A percentile compares a stretch with the other conserved stretches of the same genome.
Conservation (phyloP, 495 filamentous ascomycete genomes). For the Aspergillus mulundensis region DNA sequence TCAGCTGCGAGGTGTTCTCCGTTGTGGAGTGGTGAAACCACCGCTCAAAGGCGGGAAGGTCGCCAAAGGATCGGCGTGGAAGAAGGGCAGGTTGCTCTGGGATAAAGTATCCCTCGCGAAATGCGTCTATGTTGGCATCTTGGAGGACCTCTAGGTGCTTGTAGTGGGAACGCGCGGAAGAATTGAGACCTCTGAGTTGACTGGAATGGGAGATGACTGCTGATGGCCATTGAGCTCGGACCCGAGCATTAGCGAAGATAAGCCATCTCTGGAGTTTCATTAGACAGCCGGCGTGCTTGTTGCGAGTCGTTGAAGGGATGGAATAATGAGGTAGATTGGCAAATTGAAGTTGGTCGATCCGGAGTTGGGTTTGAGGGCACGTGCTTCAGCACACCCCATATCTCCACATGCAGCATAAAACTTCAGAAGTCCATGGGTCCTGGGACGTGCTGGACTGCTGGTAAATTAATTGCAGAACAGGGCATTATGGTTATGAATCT, state of each 20-base stretch:
- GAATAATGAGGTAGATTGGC: not conserved
- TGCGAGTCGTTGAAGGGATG: not conserved
- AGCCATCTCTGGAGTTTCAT: conserved; percentile 31
- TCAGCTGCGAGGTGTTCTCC: conserved; percentile 32
- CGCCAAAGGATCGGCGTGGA: conserved; percentile 37
- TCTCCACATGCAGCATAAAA: no score
- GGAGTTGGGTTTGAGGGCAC: not conserved
- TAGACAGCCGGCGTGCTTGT: conserved; percentile 12
- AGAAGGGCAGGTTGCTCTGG: conserved; percentile 46
- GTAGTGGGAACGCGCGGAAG: conserved; percentile 26
- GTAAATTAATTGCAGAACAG: no score
- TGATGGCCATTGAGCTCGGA: conserved; percentile 9
- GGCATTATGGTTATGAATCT: no score
- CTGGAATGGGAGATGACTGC: not conserved
- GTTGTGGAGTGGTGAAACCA: conserved; percentile 45
- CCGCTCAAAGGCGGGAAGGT: conserved; percentile 47
- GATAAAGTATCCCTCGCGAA: conserved; percentile 45
- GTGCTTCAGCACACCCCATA: no score
- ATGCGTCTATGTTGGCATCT: conserved; percentile 35
- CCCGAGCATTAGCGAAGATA: conserved; percentile 13
- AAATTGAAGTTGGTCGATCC: not conserved
- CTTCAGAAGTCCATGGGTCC: no score
- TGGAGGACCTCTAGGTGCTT: conserved; percentile 28
- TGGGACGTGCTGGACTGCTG: no score
- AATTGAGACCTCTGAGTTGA: conserved; percentile 4